Evolutionary conservation across 495 filamentous ascomycete species (phyloP).

Genomic region (Rhypophila decipiens): DNA sequence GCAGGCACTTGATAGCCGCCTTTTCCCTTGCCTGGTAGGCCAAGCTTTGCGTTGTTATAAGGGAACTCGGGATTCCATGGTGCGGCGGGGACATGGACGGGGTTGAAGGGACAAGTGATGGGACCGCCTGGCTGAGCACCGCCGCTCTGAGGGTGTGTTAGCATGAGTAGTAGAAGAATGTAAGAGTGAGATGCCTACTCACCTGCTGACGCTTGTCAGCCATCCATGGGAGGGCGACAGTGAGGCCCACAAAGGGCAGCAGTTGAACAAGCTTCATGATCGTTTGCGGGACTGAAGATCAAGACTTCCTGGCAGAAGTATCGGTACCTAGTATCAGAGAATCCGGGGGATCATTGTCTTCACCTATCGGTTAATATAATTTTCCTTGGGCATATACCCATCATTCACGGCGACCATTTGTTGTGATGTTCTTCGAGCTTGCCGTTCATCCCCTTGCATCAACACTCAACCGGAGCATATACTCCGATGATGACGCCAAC

Average conservation of each 20-base stretch:
- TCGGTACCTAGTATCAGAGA: no score
- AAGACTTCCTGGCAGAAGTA: no score
- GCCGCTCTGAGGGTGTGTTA: neutral
- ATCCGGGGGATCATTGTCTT: no score
- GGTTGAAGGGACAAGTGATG: constrained; percentile 6
- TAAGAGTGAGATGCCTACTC: no score
- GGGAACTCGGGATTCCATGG: neutral
- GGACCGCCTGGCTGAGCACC: constrained; percentile 6
- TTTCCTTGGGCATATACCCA: no score
- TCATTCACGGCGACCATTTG: no score
- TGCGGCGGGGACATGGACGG: neutral
- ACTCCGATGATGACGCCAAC: no score
- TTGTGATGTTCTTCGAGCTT: no score
- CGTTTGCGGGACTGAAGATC: no score
- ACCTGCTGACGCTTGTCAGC: constrained; percentile 6
- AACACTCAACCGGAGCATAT: no score
- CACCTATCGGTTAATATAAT: no score
- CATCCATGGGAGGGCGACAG: constrained; percentile 4
- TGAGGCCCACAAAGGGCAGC: constrained; percentile 2
- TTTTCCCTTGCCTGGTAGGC: constrained; percentile 5
- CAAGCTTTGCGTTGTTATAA: constrained; percentile 2
- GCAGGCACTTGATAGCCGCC: constrained; percentile 5
- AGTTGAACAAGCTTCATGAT: neutral
- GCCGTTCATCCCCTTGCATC: no score
- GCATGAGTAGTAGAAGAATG: neutral